Conservation (phyloP, 305 asterid species). For the Rubia peregrina region DNA sequence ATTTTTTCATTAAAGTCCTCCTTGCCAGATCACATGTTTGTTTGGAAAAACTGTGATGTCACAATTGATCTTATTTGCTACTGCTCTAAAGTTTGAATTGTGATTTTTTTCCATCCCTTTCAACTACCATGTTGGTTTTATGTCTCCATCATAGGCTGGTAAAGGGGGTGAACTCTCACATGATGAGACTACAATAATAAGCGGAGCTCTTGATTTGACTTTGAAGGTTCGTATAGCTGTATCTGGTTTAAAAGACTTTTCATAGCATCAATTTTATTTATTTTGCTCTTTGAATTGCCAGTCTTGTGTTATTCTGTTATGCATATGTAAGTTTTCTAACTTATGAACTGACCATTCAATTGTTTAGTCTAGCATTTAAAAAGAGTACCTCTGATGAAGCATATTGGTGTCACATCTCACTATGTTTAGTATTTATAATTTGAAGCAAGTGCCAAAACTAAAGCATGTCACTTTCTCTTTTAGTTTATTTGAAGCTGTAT, state of each 20-base stretch:
- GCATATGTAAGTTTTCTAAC: background rate
- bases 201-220: constrained; percentile 97
- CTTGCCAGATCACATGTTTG: background rate
- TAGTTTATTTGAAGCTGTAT: background rate
- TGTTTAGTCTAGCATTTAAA: background rate
- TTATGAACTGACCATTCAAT: background rate
- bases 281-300: background rate
- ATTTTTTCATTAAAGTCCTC: background rate
- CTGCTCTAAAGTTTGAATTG: background rate
- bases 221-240: constrained; percentile 49
- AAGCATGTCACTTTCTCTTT: background rate
- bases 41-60: background rate
- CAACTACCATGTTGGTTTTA: background rate
- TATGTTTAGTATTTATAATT: background rate
- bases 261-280: background rate
- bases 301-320: background rate
- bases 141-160: constrained; percentile 57
- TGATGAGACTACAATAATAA: constrained; percentile 85
- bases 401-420: background rate
- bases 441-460: background rate
- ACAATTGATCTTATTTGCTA: background rate
- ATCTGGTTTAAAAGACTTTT: constrained; percentile 12
- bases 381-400: background rate
- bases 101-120: background rate
- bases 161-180: constrained; percentile 95